Percentiles rank a stretch among this genome's conserved stretches.
Conservation (phyloP, 2,329 filamentous ascomycete genomes). For the Claviceps pusilla region DNA sequence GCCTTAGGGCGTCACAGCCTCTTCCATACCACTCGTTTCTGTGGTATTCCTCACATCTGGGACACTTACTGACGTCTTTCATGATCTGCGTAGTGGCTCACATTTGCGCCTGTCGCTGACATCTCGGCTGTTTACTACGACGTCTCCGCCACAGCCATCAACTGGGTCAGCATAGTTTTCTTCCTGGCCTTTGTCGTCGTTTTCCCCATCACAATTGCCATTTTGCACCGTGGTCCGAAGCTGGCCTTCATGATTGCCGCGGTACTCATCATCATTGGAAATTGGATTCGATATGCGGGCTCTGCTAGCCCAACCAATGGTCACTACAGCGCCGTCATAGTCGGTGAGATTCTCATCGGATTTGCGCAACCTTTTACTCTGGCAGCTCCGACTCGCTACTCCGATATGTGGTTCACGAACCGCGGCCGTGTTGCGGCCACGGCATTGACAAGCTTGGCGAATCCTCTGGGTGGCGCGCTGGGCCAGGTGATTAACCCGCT, state of each 20-base stretch:
- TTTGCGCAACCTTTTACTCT: slow-evolving; percentile 86
- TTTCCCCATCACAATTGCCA: slow-evolving; percentile 59
- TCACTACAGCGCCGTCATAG: slow-evolving; percentile 64
- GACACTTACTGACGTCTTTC: neutral
- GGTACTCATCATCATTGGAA: slow-evolving; percentile 61
- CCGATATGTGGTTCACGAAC: slow-evolving; percentile 87
- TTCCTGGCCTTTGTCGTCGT: slow-evolving; percentile 67
- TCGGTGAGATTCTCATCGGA: slow-evolving; percentile 81
- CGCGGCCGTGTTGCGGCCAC: slow-evolving; percentile 74
- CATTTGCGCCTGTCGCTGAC: slow-evolving; percentile 69
- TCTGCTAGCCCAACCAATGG: slow-evolving; percentile 39
- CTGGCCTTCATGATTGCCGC: slow-evolving; percentile 60
- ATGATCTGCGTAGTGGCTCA: slow-evolving; percentile 52
- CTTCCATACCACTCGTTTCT: neutral
- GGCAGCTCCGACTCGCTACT: slow-evolving; percentile 76
- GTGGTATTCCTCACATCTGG: neutral
- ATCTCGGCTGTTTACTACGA: slow-evolving; percentile 61
- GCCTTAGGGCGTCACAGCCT: neutral
- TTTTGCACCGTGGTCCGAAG: slow-evolving; percentile 68
- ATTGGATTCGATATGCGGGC: slow-evolving; percentile 81
- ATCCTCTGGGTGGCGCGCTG: slow-evolving; percentile 77
- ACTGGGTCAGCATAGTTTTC: slow-evolving; percentile 84
- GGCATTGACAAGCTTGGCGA: slow-evolving; percentile 69
- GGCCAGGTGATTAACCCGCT: slow-evolving; percentile 77
- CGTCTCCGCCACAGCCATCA: slow-evolving; percentile 62